Conservation (phyloP, 2,329 filamentous ascomycete genomes). For the Stachybotrys elegans region DNA sequence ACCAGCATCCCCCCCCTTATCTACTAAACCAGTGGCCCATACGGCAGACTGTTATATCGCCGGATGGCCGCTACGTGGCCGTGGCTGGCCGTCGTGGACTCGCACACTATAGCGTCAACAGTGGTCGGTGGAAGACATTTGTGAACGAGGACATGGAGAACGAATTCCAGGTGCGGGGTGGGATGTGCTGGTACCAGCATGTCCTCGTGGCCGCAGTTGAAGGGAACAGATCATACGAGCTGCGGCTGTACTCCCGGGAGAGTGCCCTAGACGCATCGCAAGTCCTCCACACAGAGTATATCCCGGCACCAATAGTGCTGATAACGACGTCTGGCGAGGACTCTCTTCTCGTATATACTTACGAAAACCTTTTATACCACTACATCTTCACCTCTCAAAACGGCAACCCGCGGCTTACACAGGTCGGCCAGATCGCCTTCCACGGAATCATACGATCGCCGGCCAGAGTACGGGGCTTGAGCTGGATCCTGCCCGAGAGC, state of each 20-base stretch:
- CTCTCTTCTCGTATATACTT: conserved; percentile 92
- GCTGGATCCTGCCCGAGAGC: conserved; percentile 90
- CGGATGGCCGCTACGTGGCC: conserved; percentile 89
- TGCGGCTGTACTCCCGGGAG: conserved; percentile 92
- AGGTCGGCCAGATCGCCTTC: conserved; percentile 97
- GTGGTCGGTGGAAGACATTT: conserved; percentile 94
- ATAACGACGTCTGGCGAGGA: conserved; percentile 88
- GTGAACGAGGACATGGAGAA: conserved; percentile 75
- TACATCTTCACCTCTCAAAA: conserved; percentile 76
- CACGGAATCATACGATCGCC: conserved; percentile 94
- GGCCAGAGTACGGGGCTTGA: conserved; percentile 84
- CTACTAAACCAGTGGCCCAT: conserved; percentile 93
- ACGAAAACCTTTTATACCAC: conserved; percentile 93
- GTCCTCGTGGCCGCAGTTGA: conserved; percentile 93
- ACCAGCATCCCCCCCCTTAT: conserved; percentile 78
- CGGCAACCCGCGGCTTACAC: conserved; percentile 70
- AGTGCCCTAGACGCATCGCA: conserved; percentile 67
- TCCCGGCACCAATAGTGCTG: conserved; percentile 83
- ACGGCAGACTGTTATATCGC: conserved; percentile 76
- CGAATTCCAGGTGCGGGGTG: conserved; percentile 86
- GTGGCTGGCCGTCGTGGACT: conserved; percentile 91
- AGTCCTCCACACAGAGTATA: conserved; percentile 68
- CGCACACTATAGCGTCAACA: conserved; percentile 92
- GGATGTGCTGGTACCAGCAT: conserved; percentile 99
- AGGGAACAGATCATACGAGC: conserved; percentile 71